These are phyloP conservation scores for Alternaria brassicae DNA, from an alignment of 2,329 filamentous ascomycete species.

Conservation along the genomic window DNA sequence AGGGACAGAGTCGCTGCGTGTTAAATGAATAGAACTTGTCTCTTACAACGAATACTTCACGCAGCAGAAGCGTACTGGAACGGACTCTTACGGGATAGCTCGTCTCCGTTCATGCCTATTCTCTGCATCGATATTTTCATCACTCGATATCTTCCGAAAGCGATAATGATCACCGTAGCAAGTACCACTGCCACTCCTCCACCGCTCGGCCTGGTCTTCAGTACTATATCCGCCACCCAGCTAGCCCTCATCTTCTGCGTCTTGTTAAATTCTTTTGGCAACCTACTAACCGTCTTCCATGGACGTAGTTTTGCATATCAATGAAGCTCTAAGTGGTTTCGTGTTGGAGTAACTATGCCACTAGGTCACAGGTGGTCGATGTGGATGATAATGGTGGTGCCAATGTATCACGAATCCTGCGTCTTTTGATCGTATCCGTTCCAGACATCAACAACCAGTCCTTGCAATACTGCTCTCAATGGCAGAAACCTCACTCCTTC, in stretches of 20 bases:
- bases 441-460: accelerated
- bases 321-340: conserved; percentile 60
- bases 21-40: neutral
- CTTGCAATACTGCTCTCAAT: neutral
- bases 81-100: neutral
- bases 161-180: neutral
- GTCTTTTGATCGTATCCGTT: neutral
- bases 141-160: neutral
- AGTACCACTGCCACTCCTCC: neutral
- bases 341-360: conserved; percentile 28
- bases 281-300: conserved; percentile 41
- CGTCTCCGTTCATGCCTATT: neutral
- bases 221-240: conserved; percentile 60
- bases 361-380: conserved; percentile 37
- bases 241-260: conserved; percentile 60
- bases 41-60: neutral
- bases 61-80: neutral
- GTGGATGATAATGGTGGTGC: conserved; percentile 38
- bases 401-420: conserved; percentile 27
- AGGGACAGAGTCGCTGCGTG: neutral
- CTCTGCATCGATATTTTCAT: neutral
- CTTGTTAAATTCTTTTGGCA: conserved; percentile 37
- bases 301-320: conserved; percentile 64
- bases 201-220: conserved; percentile 54
- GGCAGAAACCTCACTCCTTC: neutral